Evolutionary conservation across 2,329 filamentous ascomycete genomes (phyloP), one percentile per base, ranked within the genome.

Genomic region (Arthrinium puccinioides): DNA sequence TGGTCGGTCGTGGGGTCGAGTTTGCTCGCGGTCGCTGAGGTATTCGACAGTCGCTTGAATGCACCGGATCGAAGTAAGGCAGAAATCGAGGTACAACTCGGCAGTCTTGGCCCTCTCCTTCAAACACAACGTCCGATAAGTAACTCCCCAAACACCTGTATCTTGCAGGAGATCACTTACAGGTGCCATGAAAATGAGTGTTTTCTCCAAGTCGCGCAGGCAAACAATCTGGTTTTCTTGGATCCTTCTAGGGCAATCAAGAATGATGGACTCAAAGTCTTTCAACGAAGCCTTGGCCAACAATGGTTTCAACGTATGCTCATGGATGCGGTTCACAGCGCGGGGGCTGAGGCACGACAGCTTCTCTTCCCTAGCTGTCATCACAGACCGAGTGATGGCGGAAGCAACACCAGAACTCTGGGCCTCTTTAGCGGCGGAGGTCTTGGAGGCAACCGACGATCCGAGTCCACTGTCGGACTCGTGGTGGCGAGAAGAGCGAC

Each of bases 171-270:
- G 57, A 57, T 70, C 62, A 94, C 89, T 94, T 83, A 96, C 90
- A 61, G 87, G 87, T 68, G 89, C 87, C 60, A 89, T 79, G 63
- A 89, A 88, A 54, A 96, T 78, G 44, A 97, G 70, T 9, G 84
- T 90, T 76, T 95, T 95, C 64, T 97, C 90, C 34, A 97, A 74
- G 63, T 97, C 90, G 60, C 90, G 81, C 38, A 97, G 77, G 66
- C 85, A 95, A 59, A 85, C 80, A 54, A 97, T 92, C 53, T 92
- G 80, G 62, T 87, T 89, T 56, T 81, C 77, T 54, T 79, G 77
- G 57, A 95, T 92, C 55, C 83, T 83, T 59, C 75, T 73, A 32
- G 87, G 87, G 46, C 88, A 79, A 60, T 86, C 82, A 49, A 83
- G 72, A 46, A 95, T 74, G 51, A 95, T 76, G 33, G 82, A 71